Evolutionary conservation across 306 rosid genomes (phyloP).

Genomic region (Trifolium fragiferum): DNA sequence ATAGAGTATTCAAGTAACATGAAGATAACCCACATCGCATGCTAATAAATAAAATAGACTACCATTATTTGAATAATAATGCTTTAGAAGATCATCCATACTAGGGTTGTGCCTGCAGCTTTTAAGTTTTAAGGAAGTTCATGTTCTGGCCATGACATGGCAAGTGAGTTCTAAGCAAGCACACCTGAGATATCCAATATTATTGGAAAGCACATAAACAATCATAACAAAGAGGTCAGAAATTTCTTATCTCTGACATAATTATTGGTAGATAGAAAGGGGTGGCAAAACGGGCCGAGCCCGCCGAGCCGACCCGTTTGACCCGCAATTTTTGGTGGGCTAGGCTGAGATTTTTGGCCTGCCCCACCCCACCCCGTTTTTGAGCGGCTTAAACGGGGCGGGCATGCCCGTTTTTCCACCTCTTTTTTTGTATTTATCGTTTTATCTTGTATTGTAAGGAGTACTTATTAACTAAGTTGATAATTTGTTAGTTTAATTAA

Average conservation of each 20-base stretch:
- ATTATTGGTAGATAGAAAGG: constrained; percentile 46
- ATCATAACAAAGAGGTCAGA: constrained; percentile 42
- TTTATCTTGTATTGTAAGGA: too few relatives aligned
- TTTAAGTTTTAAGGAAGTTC: constrained; percentile 32
- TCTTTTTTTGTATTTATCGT: too few relatives aligned
- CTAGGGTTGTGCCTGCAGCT: constrained; percentile 33
- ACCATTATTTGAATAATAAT: constrained; percentile 10
- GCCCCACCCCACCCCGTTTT: too few relatives aligned
- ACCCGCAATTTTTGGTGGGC: too few relatives aligned
- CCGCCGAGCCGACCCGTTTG: too few relatives aligned
- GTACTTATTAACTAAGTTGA: too few relatives aligned
- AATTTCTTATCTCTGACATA: constrained; percentile 38
- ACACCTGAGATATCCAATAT: constrained; percentile 45
- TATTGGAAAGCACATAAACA: constrained; percentile 28
- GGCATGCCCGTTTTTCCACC: too few relatives aligned
- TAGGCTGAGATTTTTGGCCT: too few relatives aligned
- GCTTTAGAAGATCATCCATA: constrained; percentile 41
- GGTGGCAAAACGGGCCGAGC: too few relatives aligned
- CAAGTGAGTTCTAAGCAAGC: constrained; percentile 37
- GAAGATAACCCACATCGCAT: constrained; percentile 19
- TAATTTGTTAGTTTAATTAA: too few relatives aligned
- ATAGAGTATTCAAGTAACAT: constrained; percentile 9
- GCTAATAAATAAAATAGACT: constrained; percentile 30
- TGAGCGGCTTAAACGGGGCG: too few relatives aligned
- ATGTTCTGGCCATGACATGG: constrained; percentile 38